Conservation (phyloP, 129 eudicot species). For the Flaveria sonorensis region DNA sequence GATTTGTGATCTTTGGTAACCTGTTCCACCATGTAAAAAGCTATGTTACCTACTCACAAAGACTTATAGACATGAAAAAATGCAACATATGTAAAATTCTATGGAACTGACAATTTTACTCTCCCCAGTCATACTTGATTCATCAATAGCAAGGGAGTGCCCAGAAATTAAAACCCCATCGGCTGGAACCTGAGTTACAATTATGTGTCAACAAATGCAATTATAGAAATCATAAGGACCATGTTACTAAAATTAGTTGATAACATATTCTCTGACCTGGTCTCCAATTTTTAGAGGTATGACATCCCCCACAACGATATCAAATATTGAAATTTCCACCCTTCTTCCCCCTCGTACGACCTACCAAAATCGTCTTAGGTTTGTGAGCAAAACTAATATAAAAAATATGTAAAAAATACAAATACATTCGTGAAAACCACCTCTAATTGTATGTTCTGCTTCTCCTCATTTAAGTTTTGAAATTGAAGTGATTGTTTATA, state of each 20-base stretch:
- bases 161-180: conserved; percentile 86
- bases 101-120: conserved; percentile 69
- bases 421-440: conserved; percentile 35
- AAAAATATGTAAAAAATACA: neutral
- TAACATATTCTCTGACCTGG: conserved; percentile 52
- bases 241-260: neutral
- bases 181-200: conserved; percentile 77
- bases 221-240: conserved; percentile 13
- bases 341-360: conserved; percentile 89
- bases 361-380: conserved; percentile 43
- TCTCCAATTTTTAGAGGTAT: conserved; percentile 87
- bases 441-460: conserved; percentile 93
- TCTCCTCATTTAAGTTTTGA: conserved; percentile 82
- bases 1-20: conserved; percentile 69
- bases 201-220: conserved; percentile 14
- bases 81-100: neutral
- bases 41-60: conserved; percentile 10
- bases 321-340: conserved; percentile 73
- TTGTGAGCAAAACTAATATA: conserved; percentile 7
- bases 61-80: neutral
- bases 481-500: conserved; percentile 93
- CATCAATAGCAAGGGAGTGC: conserved; percentile 87
- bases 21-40: conserved; percentile 38
- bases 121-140: conserved; percentile 99
- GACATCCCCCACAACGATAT: conserved; percentile 87